phyloP scores from a whole-genome alignment of 805 yeast genomes.

The Metschnikowia similis region DNA sequence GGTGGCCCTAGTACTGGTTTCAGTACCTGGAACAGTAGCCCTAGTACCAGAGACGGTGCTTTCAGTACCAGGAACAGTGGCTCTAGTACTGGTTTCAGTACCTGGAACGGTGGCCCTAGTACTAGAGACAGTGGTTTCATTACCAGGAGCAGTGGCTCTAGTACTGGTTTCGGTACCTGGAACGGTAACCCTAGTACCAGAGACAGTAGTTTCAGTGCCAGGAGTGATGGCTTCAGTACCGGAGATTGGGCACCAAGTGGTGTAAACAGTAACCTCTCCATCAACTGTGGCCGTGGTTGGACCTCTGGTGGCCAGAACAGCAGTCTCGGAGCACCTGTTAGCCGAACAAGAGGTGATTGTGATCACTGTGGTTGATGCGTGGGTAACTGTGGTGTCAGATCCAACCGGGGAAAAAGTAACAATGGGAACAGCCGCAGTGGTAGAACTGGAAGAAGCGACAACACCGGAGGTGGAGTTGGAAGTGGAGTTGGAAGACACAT shows the following conservation, averaged over 20 bases:
- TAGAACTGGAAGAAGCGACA: neutral
- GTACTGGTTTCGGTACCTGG: too few species aligned
- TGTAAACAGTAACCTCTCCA: constrained; percentile 19
- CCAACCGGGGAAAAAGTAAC: constrained; percentile 1
- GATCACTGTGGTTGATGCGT: constrained; percentile 17
- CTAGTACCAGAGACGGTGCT: too few species aligned
- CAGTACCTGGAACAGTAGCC: too few species aligned
- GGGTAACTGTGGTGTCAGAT: constrained; percentile 13
- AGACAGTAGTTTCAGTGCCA: neutral
- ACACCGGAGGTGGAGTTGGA: neutral
- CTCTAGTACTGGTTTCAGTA: too few species aligned
- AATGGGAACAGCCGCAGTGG: constrained; percentile 3
- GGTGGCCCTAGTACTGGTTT: too few species aligned
- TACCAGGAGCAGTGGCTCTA: too few species aligned
- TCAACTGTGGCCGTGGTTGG: constrained; percentile 21
- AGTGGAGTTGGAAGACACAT: constrained; percentile 12
- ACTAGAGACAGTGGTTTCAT: too few species aligned
- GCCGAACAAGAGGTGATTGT: constrained; percentile 34
- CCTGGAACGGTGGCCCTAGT: too few species aligned
- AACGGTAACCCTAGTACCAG: too few species aligned
- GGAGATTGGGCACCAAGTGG: constrained; percentile 37
- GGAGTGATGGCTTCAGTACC: constrained; percentile 14
- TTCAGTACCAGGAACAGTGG: too few species aligned
- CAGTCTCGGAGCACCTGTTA: constrained; percentile 24
- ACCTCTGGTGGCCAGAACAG: constrained; percentile 32